phyloP scores from a whole-genome alignment of 768 basidiomycete genomes.

The Kwoniella bestiolae region DNA sequence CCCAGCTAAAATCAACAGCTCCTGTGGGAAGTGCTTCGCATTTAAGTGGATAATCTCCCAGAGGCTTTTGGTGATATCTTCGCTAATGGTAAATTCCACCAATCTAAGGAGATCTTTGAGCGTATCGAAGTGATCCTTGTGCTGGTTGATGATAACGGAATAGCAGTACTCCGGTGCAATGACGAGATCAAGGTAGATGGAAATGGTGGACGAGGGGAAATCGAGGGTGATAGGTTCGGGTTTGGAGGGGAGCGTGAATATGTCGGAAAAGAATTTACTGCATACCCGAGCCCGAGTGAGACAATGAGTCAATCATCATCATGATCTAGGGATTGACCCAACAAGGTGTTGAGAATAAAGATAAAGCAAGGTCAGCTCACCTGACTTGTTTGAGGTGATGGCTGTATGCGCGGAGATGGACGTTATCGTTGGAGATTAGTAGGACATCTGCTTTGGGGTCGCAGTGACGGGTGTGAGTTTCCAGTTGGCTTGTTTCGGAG shows the following conservation, averaged over 20 bases:
- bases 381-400: background rate
- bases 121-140: background rate
- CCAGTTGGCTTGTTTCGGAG: too few relatives aligned
- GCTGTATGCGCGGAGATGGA: background rate
- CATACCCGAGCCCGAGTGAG: too few relatives aligned
- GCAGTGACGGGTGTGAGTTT: background rate
- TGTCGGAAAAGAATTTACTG: background rate
- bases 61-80: background rate
- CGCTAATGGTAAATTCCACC: background rate
- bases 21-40: background rate
- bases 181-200: background rate
- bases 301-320: background rate
- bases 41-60: background rate
- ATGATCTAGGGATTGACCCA: background rate
- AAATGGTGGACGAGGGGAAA: background rate
- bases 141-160: background rate
- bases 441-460: background rate
- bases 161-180: background rate
- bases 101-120: background rate
- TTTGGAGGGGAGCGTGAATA: background rate
- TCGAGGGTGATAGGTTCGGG: background rate
- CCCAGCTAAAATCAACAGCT: background rate
- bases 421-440: background rate
- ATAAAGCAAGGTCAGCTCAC: background rate
- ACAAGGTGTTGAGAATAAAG: background rate